Base-by-base conservation (phyloP, 306 rosid species). In the Macrotyloma uniflorum region DNA sequence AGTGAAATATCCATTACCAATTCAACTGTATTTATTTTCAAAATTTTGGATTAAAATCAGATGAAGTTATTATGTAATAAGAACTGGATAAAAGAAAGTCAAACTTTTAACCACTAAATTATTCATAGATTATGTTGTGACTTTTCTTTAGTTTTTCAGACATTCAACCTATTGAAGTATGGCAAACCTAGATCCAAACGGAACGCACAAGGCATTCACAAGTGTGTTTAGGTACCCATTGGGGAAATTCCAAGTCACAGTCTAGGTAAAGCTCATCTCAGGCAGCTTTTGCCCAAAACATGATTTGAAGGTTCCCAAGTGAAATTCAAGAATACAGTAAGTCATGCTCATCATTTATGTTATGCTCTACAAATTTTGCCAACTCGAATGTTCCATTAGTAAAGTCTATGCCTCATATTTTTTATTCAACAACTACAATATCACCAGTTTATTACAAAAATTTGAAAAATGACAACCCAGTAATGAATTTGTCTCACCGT, bases 401-500 rank as follows among this genome's bases (percentile, higher is more conserved):
- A 43, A 70, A 70, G 32, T 63, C 19, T 7, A 23, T 8, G 16
- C 2, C 45, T 13, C 33, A 24, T 20, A n/a, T 50, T 51, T 76
- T 38, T 38, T 38, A 43, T 36, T 70, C 47, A 68, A 57, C 54
- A 38, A 26, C 16, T 45, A 64, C 53, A 40, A 62, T 14, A 14
- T 46, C 18, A 43, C 3, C 5, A 43, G 65, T 61, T 59, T 20
- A 7, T 35, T 23, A 80, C 32, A 30, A 69, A 79, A 43, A 35
- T 10, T 32, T 1, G 28, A n/a, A 70, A 53, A 64, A 3, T 15
- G 7, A 47, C 45, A 68, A 51, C 7, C 6, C 23, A 73, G 49
- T 69, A 32, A 38, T 35, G 12, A 84, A 73, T 80, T 50, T 78
- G 72, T 28, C 98, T 82, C 86, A 96, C 99, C 99, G 4, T 96